Evolutionary conservation across 495 filamentous ascomycete genomes (phyloP).

Genomic region (Penicillium verhagenii): DNA sequence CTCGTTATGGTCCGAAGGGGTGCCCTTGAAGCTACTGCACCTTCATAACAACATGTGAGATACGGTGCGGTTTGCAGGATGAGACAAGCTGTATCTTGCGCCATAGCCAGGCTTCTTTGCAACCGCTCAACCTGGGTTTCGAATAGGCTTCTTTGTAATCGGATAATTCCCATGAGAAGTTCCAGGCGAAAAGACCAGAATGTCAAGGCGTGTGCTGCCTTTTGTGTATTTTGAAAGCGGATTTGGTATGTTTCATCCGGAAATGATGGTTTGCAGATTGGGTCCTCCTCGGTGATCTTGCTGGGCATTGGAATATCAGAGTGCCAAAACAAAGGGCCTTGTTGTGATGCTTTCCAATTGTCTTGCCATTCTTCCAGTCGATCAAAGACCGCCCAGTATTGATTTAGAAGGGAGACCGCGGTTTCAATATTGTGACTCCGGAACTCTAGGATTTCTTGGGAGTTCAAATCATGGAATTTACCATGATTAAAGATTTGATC

Average conservation of each 20-base stretch:
- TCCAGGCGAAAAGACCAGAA: not conserved
- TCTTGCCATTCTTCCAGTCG: not conserved
- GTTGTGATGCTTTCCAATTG: not conserved
- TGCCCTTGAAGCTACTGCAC: conserved; percentile 1
- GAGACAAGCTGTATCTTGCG: not conserved
- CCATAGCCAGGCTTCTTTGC: not conserved
- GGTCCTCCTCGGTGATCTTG: not conserved
- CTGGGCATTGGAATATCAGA: not conserved
- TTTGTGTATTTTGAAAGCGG: not conserved
- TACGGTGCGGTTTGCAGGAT: not conserved
- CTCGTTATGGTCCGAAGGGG: not conserved
- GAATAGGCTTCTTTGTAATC: not conserved
- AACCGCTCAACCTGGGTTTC: not conserved
- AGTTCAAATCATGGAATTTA: not conserved
- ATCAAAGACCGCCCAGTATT: not conserved
- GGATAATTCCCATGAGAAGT: conserved; percentile 1
- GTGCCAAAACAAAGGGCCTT: not conserved
- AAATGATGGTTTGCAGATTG: not conserved
- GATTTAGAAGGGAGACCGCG: not conserved
- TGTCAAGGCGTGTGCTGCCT: not conserved
- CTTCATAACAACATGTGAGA: not conserved
- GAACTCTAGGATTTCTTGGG: not conserved
- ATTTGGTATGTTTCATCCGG: not conserved
- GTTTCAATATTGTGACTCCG: not conserved
- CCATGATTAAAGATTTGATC: not conserved